Percentiles rank a stretch among this genome's conserved stretches.
Conservation (phyloP, 495 filamentous ascomycete species). For the Xylaria scruposa region DNA sequence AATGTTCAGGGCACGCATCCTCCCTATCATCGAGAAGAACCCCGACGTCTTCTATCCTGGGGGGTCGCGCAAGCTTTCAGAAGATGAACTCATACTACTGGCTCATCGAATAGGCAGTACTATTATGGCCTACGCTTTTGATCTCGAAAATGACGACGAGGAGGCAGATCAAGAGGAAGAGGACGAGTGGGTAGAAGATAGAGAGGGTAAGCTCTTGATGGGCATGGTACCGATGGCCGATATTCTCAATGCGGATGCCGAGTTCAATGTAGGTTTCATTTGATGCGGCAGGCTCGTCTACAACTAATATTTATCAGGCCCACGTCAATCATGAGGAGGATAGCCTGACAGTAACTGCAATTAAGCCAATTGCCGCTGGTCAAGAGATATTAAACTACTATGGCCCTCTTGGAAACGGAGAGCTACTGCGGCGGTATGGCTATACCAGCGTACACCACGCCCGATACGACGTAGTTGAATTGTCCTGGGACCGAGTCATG, state of each 20-base stretch:
- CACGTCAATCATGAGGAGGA: constrained; percentile 75
- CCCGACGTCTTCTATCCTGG: constrained; percentile 58
- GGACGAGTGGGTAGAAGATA: constrained; percentile 71
- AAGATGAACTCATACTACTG: constrained; percentile 62
- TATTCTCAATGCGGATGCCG: constrained; percentile 88
- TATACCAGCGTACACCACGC: constrained; percentile 82
- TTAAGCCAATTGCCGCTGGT: constrained; percentile 69
- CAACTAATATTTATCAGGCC: constrained; percentile 49
- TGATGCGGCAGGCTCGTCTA: not conserved
- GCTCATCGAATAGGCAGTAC: constrained; percentile 82
- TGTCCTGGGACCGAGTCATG: constrained; percentile 65
- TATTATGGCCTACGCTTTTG: constrained; percentile 96
- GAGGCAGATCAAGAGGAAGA: constrained; percentile 63
- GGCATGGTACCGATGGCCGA: constrained; percentile 95
- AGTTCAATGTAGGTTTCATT: constrained; percentile 62
- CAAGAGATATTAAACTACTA: constrained; percentile 93
- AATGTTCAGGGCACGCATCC: constrained; percentile 66
- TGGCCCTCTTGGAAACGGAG: constrained; percentile 79
- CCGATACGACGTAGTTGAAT: constrained; percentile 81
- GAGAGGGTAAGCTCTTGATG: constrained; percentile 68
- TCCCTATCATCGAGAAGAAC: constrained; percentile 60
- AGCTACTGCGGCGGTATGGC: constrained; percentile 86
- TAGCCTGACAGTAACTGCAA: constrained; percentile 68
- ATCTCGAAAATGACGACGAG: constrained; percentile 64
- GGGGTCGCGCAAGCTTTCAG: constrained; percentile 46